Evolutionary conservation across 441 rosid species (phyloP).

Genomic region (Populus hybrid): DNA sequence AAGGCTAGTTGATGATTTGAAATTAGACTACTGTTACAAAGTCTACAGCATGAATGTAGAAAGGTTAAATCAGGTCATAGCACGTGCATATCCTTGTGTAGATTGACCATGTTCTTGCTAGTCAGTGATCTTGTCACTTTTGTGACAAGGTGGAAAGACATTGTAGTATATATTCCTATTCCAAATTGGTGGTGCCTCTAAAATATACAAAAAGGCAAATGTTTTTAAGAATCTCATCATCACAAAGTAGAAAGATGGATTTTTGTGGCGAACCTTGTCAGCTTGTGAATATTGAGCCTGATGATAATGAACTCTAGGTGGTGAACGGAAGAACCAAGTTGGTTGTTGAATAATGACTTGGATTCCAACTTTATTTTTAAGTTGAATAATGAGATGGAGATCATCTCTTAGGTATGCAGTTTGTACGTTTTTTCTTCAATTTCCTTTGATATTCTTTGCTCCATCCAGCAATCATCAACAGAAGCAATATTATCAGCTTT

Average conservation of each 20-base stretch:
- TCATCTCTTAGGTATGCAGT: slow-evolving; percentile 25
- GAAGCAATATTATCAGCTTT: neutral
- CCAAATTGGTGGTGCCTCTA: slow-evolving; percentile 56
- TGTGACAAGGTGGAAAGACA: slow-evolving; percentile 31
- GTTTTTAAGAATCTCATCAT: slow-evolving; percentile 58
- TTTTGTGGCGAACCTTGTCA: slow-evolving; percentile 78
- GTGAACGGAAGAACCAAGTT: slow-evolving; percentile 21
- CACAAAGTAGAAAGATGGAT: slow-evolving; percentile 51
- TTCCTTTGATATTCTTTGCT: slow-evolving; percentile 5
- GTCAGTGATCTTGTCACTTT: slow-evolving; percentile 30
- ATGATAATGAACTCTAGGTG: slow-evolving; percentile 20
- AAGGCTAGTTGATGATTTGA: neutral
- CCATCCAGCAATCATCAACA: neutral
- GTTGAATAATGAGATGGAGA: slow-evolving; percentile 52
- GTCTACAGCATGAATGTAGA: slow-evolving; percentile 23
- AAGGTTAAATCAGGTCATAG: slow-evolving; percentile 26
- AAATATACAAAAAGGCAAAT: slow-evolving; percentile 26
- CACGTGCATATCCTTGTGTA: slow-evolving; percentile 37
- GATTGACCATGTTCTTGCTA: slow-evolving; percentile 31
- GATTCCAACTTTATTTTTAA: slow-evolving; percentile 47
- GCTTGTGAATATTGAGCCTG: slow-evolving; percentile 40
- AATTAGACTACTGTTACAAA: slow-evolving; percentile 28
- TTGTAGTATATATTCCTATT: slow-evolving; percentile 56
- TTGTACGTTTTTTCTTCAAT: slow-evolving; percentile 5
- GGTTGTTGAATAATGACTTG: slow-evolving; percentile 59